Conservation (phyloP, 768 basidiomycete species). For the Russula vinacea region DNA sequence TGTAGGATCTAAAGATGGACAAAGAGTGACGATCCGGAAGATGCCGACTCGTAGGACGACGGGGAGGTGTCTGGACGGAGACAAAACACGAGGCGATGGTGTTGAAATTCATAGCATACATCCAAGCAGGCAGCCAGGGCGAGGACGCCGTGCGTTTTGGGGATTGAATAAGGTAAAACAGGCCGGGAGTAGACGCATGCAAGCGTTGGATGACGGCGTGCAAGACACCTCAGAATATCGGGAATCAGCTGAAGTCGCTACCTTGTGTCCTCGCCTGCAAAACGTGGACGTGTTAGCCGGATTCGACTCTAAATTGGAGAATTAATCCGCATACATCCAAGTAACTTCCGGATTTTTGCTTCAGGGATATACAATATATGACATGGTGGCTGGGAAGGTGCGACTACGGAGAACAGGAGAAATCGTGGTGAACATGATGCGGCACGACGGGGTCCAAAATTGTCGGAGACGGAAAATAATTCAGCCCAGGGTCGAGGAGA, state of each 20-base stretch:
- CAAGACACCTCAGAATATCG: slow-evolving; percentile 11
- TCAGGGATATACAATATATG: slow-evolving; percentile 62
- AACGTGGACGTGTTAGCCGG: not conserved
- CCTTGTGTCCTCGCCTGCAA: slow-evolving; percentile 15
- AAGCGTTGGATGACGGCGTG: slow-evolving; percentile 49
- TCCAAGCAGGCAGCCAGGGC: slow-evolving; percentile 79
- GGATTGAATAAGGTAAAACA: slow-evolving; percentile 66
- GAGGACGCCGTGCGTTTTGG: slow-evolving; percentile 79
- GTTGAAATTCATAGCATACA: slow-evolving; percentile 74
- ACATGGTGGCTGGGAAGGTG: slow-evolving; percentile 55
- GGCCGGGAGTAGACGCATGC: slow-evolving; percentile 78
- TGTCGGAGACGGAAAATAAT: slow-evolving; percentile 9
- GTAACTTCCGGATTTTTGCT: slow-evolving; percentile 68
- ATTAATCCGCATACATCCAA: slow-evolving; percentile 62
- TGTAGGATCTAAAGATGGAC: slow-evolving; percentile 75
- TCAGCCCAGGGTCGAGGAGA: not conserved
- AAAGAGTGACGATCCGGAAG: slow-evolving; percentile 46
- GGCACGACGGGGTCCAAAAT: slow-evolving; percentile 55
- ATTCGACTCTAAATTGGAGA: not conserved
- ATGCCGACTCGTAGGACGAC: slow-evolving; percentile 43
- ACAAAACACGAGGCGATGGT: slow-evolving; percentile 75
- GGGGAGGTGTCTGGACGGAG: slow-evolving; percentile 49
- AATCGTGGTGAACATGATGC: slow-evolving; percentile 75
- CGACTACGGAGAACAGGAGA: slow-evolving; percentile 80
- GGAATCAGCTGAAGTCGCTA: not conserved